Evolutionary conservation across 768 basidiomycete genomes (phyloP).

Genomic region (Boletus subparvulus): DNA sequence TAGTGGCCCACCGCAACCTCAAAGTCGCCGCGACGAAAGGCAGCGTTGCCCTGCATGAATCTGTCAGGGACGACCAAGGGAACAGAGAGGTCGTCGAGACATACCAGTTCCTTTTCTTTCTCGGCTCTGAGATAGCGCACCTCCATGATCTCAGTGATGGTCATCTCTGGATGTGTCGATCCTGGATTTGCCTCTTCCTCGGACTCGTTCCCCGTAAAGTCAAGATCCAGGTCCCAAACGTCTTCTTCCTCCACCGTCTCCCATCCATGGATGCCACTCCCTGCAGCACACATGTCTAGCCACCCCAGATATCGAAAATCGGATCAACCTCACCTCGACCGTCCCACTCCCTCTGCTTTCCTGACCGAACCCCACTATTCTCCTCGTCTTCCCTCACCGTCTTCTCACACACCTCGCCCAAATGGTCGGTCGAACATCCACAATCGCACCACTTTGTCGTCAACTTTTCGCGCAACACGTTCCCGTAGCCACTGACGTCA

Average conservation of each 20-base stretch:
- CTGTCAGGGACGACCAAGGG: slow-evolving; percentile 1
- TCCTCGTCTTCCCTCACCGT: slow-evolving; percentile 71
- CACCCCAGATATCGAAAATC: background rate
- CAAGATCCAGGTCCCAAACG: slow-evolving; percentile 70
- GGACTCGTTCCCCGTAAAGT: slow-evolving; percentile 57
- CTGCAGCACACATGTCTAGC: slow-evolving; percentile 20
- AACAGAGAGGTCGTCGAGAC: slow-evolving; percentile 6
- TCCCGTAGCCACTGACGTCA: slow-evolving; percentile 69
- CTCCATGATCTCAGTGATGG: slow-evolving; percentile 73
- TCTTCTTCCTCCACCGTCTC: slow-evolving; percentile 76
- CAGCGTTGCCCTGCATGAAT: slow-evolving; percentile 56
- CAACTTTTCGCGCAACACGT: slow-evolving; percentile 67
- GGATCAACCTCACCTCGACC: slow-evolving; percentile 49
- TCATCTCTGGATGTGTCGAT: slow-evolving; percentile 44
- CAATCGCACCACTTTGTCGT: slow-evolving; percentile 80
- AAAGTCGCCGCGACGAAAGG: slow-evolving; percentile 65
- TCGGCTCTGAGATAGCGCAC: slow-evolving; percentile 71
- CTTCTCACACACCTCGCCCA: slow-evolving; percentile 74
- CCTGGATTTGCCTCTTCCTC: slow-evolving; percentile 48
- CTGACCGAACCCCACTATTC: slow-evolving; percentile 53
- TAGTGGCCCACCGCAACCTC: slow-evolving; percentile 56
- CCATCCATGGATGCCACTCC: slow-evolving; percentile 69
- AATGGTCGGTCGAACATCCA: slow-evolving; percentile 76
- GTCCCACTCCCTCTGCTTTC: slow-evolving; percentile 77
- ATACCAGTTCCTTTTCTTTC: slow-evolving; percentile 66